These are phyloP conservation scores for Carallia pectinifolia DNA, from an alignment of 345 rosid genomes.

Conservation along the genomic window DNA sequence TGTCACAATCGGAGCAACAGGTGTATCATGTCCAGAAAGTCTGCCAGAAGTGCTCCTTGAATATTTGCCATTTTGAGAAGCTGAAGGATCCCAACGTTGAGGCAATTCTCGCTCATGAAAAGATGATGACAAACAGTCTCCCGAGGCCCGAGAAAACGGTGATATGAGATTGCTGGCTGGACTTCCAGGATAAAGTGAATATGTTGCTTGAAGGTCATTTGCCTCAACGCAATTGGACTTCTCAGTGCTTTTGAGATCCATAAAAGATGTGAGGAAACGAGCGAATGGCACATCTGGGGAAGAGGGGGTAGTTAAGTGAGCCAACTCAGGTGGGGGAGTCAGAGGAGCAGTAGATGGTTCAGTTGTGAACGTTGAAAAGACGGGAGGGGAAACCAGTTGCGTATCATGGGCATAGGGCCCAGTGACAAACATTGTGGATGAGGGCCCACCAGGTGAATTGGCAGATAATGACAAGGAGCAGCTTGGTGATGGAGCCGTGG, in stretches of 20 bases:
- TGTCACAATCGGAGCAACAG: slow-evolving; percentile 49
- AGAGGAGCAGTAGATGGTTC: slow-evolving; percentile 97
- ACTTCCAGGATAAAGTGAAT: slow-evolving; percentile 79
- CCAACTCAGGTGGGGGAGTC: slow-evolving; percentile 96
- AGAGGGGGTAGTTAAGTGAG: slow-evolving; percentile 91
- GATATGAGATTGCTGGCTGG: slow-evolving; percentile 78
- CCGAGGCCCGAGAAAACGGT: slow-evolving; percentile 64
- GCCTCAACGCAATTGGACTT: slow-evolving; percentile 49
- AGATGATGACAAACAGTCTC: slow-evolving; percentile 65
- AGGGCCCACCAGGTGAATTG: slow-evolving; percentile 89
- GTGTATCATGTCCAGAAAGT: slow-evolving; percentile 46
- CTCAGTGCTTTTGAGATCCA: slow-evolving; percentile 48
- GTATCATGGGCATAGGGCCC: slow-evolving; percentile 96
- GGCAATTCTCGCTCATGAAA: slow-evolving; percentile 71
- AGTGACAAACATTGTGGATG: slow-evolving; percentile 80
- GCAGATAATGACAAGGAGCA: slow-evolving; percentile 64
- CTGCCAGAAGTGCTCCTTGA: slow-evolving; percentile 67
- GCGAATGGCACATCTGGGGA: slow-evolving; percentile 97
- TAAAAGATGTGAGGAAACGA: slow-evolving; percentile 71
- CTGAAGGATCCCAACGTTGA: slow-evolving; percentile 66
- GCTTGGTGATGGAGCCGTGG: slow-evolving; percentile 83
- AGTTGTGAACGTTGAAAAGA: slow-evolving; percentile 87
- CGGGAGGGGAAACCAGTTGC: slow-evolving; percentile 94
- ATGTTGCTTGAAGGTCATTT: slow-evolving; percentile 71
- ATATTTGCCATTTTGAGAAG: slow-evolving; percentile 61